These are phyloP conservation scores for Colletotrichum phormii DNA, from an alignment of 2,329 filamentous ascomycete genomes.

Conservation along the genomic window DNA sequence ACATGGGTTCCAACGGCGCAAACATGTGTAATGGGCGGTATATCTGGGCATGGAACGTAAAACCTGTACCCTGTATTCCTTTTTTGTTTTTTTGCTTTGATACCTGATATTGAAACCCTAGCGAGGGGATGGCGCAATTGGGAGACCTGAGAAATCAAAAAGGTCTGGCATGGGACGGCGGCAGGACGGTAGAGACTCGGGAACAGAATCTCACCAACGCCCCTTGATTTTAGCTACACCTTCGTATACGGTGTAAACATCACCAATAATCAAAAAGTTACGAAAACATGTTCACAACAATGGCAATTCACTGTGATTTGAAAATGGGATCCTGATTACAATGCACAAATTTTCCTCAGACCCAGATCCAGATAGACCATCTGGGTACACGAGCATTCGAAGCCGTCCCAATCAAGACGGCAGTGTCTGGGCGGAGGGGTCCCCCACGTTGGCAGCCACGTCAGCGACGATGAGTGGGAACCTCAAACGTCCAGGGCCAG, in stretches of 20 bases:
- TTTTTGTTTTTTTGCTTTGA: not conserved
- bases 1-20: not conserved
- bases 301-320: not conserved
- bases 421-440: not conserved
- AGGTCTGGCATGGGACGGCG: conserved; percentile 21
- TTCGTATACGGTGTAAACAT: not conserved
- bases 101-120: conserved; percentile 5
- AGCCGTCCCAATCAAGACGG: not conserved
- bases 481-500: not conserved
- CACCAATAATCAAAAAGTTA: not conserved
- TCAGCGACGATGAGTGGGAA: conserved; percentile 8
- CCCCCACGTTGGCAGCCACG: conserved; percentile 11
- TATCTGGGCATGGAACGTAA: not conserved
- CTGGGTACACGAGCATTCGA: no score
- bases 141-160: conserved; percentile 20
- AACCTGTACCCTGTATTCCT: not conserved
- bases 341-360: not conserved
- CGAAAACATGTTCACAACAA: not conserved
- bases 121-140: conserved; percentile 31
- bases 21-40: not conserved
- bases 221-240: not conserved
- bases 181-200: conserved; percentile 1
- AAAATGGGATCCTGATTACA: not conserved
- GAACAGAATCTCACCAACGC: not conserved
- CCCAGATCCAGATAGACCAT: not conserved